Conservation (phyloP, 169 alveolate genomes). For the Eimeria falciformis region DNA sequence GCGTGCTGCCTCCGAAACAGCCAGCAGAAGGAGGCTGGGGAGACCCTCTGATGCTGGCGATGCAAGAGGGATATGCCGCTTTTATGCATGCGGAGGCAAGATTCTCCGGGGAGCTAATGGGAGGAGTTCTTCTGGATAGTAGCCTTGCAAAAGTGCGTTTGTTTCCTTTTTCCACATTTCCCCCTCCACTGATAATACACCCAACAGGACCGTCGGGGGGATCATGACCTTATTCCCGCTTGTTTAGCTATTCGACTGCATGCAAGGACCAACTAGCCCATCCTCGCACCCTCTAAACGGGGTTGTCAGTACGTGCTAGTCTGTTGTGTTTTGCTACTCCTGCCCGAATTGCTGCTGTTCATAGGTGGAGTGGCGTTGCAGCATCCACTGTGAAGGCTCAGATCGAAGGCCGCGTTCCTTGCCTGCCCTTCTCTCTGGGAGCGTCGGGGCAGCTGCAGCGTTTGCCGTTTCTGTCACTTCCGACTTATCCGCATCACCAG, state of each 20-base stretch:
- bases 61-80: constrained; percentile 57
- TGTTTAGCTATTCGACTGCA: not conserved
- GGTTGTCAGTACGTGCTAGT: not conserved
- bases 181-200: not conserved
- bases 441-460: constrained; percentile 37
- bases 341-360: not conserved
- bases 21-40: constrained; percentile 25
- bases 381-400: not conserved
- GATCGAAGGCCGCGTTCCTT: not conserved
- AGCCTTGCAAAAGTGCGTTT: constrained; percentile 1
- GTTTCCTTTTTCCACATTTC: not conserved
- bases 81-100: constrained; percentile 1
- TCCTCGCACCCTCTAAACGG: too few species aligned
- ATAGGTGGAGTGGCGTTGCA: constrained; percentile 53
- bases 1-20: constrained; percentile 36
- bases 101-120: constrained; percentile 12
- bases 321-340: not conserved
- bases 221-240: too few species aligned
- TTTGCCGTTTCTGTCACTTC: constrained; percentile 4
- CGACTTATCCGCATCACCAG: constrained; percentile 2
- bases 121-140: constrained; percentile 39
- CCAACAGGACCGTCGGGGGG: too few species aligned
- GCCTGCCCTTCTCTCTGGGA: constrained; percentile 41
- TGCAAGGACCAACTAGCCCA: too few species aligned
- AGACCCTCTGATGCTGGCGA: constrained; percentile 3